These are phyloP conservation scores for Penicilliopsis zonata DNA, from an alignment of 495 filamentous ascomycete genomes.

Conservation along the genomic window DNA sequence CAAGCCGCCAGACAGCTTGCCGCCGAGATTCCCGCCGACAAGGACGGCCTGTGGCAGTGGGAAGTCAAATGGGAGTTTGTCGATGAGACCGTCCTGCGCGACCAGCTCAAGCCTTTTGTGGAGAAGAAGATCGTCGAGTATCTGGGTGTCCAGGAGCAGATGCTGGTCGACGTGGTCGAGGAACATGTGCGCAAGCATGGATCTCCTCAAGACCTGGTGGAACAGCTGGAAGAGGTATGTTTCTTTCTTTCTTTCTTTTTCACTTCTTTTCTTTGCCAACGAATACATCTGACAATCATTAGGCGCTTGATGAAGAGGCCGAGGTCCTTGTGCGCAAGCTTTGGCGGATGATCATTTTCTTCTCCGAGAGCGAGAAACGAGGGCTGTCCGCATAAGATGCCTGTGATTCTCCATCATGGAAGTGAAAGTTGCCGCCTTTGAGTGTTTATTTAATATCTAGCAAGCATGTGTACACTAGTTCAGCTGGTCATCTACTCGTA, in stretches of 20 bases:
- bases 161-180: constrained; percentile 86
- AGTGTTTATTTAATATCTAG: not conserved
- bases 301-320: constrained; percentile 91
- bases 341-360: constrained; percentile 98
- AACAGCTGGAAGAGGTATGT: constrained; percentile 71
- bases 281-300: constrained; percentile 19
- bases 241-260: constrained; percentile 7
- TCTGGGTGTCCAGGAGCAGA: constrained; percentile 90
- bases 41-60: constrained; percentile 83
- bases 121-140: constrained; percentile 98
- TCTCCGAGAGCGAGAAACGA: constrained; percentile 87
- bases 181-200: constrained; percentile 72
- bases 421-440: too few relatives aligned
- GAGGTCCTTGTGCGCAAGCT: constrained; percentile 91
- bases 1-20: constrained; percentile 71
- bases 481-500: too few relatives aligned
- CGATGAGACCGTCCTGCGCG: constrained; percentile 68
- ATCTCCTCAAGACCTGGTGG: constrained; percentile 67
- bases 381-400: constrained; percentile 63
- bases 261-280: constrained; percentile 6
- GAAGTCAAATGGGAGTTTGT: constrained; percentile 90
- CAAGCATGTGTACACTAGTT: not conserved
- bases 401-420: too few relatives aligned
- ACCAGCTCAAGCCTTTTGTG: constrained; percentile 88
- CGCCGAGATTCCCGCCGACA: constrained; percentile 78